Percentiles rank a stretch among this genome's conserved stretches.
These are phyloP conservation scores for Oropetium thomaeum DNA, from an alignment of 176 grass and related monocot genomes.

Conservation along the genomic window DNA sequence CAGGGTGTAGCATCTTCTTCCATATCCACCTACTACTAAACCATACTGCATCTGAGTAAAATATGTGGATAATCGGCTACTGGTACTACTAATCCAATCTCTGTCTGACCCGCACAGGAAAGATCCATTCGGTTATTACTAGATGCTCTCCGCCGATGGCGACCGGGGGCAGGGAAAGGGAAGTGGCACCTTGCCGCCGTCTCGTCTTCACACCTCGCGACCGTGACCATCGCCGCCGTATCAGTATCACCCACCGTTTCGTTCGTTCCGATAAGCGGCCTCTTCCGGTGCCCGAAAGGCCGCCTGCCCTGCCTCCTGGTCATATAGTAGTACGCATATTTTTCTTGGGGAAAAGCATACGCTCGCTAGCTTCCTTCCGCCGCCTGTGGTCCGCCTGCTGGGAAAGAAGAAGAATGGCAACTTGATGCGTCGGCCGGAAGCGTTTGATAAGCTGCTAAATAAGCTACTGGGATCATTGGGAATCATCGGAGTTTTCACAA, in stretches of 20 bases:
- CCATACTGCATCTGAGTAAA: not conserved
- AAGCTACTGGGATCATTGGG: not conserved
- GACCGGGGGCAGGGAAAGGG: not conserved
- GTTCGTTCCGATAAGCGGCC: slow-evolving; percentile 27
- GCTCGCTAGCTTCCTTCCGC: not conserved
- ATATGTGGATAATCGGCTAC: not conserved
- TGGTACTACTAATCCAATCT: not conserved
- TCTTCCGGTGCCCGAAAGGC: not conserved
- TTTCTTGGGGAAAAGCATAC: not conserved
- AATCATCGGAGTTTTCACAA: not conserved
- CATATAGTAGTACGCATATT: too few relatives aligned
- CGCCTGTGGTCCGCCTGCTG: not conserved
- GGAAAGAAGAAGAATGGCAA: not conserved
- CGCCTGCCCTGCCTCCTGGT: too few relatives aligned
- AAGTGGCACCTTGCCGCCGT: not conserved
- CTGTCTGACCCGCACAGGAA: not conserved
- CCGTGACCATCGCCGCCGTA: not conserved
- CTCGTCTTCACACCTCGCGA: not conserved
- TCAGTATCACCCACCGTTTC: not conserved
- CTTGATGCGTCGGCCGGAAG: not conserved
- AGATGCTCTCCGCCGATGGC: not conserved
- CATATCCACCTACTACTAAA: not conserved
- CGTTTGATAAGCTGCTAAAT: not conserved
- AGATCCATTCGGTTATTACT: too few relatives aligned
- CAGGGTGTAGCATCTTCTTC: not conserved